Evolutionary conservation across 805 yeast genomes (phyloP).

Genomic region (Brettanomyces sp.): DNA sequence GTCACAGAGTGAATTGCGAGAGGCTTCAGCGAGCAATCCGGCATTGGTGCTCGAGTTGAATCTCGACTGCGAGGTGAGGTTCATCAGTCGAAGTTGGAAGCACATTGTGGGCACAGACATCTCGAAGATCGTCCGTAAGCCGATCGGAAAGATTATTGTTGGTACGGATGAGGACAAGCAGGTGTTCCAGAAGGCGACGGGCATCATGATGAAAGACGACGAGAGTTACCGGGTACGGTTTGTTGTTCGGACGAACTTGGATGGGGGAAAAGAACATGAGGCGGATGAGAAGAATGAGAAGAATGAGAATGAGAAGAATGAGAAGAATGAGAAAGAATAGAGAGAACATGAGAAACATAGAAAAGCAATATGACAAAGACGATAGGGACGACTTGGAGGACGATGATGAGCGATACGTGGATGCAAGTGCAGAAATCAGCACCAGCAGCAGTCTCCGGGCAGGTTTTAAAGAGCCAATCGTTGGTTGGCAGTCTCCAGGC

Average conservation of each 20-base stretch:
- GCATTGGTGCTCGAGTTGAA: slow-evolving; percentile 80
- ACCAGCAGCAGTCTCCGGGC: too few species aligned
- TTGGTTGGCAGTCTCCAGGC: too few species aligned
- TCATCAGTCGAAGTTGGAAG: slow-evolving; percentile 73
- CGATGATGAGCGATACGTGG: too few species aligned
- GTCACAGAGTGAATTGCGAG: slow-evolving; percentile 33
- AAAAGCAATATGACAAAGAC: neutral
- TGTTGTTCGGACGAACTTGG: slow-evolving; percentile 31
- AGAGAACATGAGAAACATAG: too few species aligned
- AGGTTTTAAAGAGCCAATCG: too few species aligned
- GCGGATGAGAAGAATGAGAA: too few species aligned
- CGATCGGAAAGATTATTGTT: slow-evolving; percentile 53
- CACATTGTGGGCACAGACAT: slow-evolving; percentile 60
- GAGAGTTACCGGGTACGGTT: slow-evolving; percentile 72
- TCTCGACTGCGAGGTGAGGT: slow-evolving; percentile 67
- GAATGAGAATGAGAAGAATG: too few species aligned
- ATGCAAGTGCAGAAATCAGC: too few species aligned
- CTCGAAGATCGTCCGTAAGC: slow-evolving; percentile 42
- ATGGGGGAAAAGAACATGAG: too few species aligned
- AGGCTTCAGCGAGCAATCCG: slow-evolving; percentile 62
- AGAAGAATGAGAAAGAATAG: too few species aligned
- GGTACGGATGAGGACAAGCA: slow-evolving; percentile 57
- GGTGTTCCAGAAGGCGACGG: slow-evolving; percentile 63
- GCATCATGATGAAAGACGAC: slow-evolving; percentile 64
- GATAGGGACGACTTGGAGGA: neutral